Base-by-base conservation (phyloP, 345 rosid species). In the Moringa oleifera region DNA sequence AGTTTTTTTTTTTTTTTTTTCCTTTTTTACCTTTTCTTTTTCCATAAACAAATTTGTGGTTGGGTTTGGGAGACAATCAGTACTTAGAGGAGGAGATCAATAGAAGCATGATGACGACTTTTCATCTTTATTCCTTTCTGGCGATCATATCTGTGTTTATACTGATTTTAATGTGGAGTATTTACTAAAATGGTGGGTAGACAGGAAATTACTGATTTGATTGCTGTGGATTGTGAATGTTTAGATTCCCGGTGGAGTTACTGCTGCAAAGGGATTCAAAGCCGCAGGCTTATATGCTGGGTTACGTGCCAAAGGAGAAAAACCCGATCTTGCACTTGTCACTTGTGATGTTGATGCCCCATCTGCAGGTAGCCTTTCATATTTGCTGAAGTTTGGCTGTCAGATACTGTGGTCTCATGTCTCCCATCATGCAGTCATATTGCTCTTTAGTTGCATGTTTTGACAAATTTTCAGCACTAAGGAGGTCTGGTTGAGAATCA, bases 321-420 rank as follows among this genome's bases (percentile, higher is more conserved):
- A 87, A 73, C 97, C 97, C 9, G 95, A 91, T 81, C 93, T 88
- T 11, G 95, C 96, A 0, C 91, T 91, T 63, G 86, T 91, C 50
- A 75, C 85, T 46, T 91, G 97, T 73, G 96, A 90, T 69, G 96
- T 91, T 2, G 85, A 84, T 25, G 97, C 97, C 65, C 69, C 68
- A 9, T 83, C 84, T 73, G 87, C 99, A 75, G 97, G 93, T 84
- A 9, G 23, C 20, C 22, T 53, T 67, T 51, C n/a, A 18, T 64
- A 59, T 65, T 66, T 53, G 19, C n/a, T 22, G 45, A 21, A 53
- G 12, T 51, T 58, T 58, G 18, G 36, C n/a, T n/a, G n/a, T n/a
- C n/a, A n/a, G n/a, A n/a, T n/a, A 33, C 17, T 11, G 13, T 15
- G 17, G 47, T 15, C 33, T 5, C 12, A 41, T 41, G 13, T 41